Conservation (phyloP, 139 green algal species). For the Micromonas pusilla region DNA sequence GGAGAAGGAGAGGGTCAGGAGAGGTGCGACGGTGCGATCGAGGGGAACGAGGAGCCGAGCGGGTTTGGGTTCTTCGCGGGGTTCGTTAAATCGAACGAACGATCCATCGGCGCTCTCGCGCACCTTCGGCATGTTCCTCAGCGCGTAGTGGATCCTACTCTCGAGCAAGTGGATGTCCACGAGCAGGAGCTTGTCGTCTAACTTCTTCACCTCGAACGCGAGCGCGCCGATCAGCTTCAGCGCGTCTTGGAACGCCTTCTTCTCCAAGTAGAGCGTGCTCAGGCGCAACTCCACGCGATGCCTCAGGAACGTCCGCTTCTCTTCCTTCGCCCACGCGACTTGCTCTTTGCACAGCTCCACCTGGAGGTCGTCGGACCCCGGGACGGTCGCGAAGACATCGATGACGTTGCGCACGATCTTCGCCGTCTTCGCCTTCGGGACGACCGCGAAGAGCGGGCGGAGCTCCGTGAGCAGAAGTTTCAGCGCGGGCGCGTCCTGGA, state of each 20-base stretch:
- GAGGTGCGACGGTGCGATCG: no score
- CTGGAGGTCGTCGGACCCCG: constrained; percentile 70
- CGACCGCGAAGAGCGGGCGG: constrained; percentile 68
- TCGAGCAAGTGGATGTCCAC: constrained; percentile 97
- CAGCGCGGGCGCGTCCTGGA: constrained; percentile 60
- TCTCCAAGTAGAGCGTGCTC: constrained; percentile 75
- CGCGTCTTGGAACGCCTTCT: constrained; percentile 62
- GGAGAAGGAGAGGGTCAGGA: no score
- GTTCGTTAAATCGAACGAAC: no score
- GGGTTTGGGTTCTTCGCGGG: no score
- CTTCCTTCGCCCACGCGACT: constrained; percentile 77
- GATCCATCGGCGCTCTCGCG: no score
- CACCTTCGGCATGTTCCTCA: constrained; percentile 92
- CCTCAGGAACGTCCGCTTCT: constrained; percentile 94
- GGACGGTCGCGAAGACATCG: constrained; percentile 82
- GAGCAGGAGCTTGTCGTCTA: constrained; percentile 98
- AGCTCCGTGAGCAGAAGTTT: constrained; percentile 73
- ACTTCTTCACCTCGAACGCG: constrained; percentile 87
- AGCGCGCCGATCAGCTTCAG: constrained; percentile 72
- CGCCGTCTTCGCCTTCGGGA: constrained; percentile 97
- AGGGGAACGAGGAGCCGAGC: no score
- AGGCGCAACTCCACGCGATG: constrained; percentile 91
- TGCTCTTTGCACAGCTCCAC: constrained; percentile 90
- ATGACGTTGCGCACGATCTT: constrained; percentile 95
- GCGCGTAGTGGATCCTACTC: constrained; percentile 74